Base-by-base conservation (phyloP, 345 rosid genomes). In the sweet orange (Citrus sinensis) region DNA sequence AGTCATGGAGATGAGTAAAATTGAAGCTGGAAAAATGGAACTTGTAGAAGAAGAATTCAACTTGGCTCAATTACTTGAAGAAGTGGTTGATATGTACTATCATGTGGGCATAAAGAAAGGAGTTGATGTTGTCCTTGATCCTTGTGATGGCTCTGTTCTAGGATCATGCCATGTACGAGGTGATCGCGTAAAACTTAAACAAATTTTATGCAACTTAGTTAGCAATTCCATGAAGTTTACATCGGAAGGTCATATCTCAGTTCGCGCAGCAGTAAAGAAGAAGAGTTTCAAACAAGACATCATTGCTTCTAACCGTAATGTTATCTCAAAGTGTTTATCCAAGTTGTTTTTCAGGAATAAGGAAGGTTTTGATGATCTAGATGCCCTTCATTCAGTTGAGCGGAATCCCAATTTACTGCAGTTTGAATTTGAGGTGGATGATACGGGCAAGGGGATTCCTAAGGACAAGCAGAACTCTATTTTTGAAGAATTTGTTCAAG, bases 401-500 rank as follows among this genome's bases (percentile, higher is more conserved):
- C 75, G 79, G 42, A 83, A 76, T 75, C 71, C 78, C 30, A 75
- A 80, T n/a, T 60, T 68, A 60, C 56, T 78, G 73, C 80, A 78
- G 63, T 74, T 82, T 55, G 80, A 80, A 20, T 85, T 85, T 61
- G 85, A 85, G 80, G 83, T 85, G 76, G 87, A 85, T 67, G 87
- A 85, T 49, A 77, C 85, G 0, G 85, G 87, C 71, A 80, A 55
- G 73, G 87, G 87, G 75, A 75, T 85, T 65, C 85, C 87, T 0
- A 82, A 71, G 61, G 83, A 85, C 54, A 82, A 85, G 78, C 87
- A 82, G 19, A 61, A 62, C 5, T 80, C 85, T 8, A 73, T 85
- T 40, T 85, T 85, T 55, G 85, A 85, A 85, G 83, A 85, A 65
- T 85, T 80, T 61, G 83, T 82, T 42, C 87, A 85, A 71, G 85